These are phyloP conservation scores for Leptographium lundbergii DNA, from an alignment of 2,329 filamentous ascomycete species.

Conservation along the genomic window DNA sequence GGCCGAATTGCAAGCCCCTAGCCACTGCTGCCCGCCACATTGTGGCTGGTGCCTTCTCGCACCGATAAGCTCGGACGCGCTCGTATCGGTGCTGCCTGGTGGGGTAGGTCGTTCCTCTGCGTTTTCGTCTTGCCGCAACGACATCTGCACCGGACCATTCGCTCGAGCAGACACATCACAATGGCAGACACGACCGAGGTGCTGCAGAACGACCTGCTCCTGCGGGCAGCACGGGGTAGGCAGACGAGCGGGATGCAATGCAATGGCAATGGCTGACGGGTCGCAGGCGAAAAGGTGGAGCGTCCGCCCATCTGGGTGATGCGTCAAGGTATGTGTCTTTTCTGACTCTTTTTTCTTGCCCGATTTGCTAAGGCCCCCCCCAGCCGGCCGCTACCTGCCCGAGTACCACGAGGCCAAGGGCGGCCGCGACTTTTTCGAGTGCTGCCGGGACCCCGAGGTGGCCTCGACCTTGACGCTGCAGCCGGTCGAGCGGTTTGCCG, in stretches of 20 bases:
- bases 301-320: slow-evolving; percentile 97
- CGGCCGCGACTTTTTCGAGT: slow-evolving; percentile 87
- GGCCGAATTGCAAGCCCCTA: no score
- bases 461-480: slow-evolving; percentile 89
- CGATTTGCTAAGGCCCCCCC: no score
- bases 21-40: no score
- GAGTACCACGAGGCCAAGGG: slow-evolving; percentile 97
- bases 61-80: no score
- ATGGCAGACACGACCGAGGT: slow-evolving; percentile 68
- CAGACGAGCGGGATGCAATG: neutral
- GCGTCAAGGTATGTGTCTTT: slow-evolving; percentile 81
- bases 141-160: neutral
- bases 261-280: neutral
- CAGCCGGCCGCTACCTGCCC: slow-evolving; percentile 90
- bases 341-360: no score
- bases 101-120: neutral
- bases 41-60: no score
- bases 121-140: neutral
- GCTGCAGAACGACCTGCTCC: slow-evolving; percentile 81
- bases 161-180: neutral
- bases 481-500: slow-evolving; percentile 81
- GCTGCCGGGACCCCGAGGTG: slow-evolving; percentile 85
- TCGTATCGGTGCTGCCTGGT: no score
- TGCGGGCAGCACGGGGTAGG: slow-evolving; percentile 80
- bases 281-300: slow-evolving; percentile 72